Evolutionary conservation across 495 filamentous ascomycete genomes (phyloP), one percentile per base, ranked within the genome.

Genomic region (Tuber melanosporum): DNA sequence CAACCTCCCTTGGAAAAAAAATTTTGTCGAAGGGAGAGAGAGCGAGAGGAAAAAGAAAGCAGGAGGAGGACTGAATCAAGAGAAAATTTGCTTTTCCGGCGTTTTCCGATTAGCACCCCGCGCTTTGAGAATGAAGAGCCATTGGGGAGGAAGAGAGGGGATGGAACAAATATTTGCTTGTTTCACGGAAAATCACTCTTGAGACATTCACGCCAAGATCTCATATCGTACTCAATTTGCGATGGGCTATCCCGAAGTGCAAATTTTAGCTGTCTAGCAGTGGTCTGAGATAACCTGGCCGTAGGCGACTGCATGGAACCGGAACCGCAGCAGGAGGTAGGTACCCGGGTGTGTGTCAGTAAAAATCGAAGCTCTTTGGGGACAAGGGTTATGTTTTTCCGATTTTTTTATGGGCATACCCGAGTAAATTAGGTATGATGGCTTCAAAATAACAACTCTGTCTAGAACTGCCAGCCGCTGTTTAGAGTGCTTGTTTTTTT

Each of bases 111-210:
- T 66, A 12, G 57, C 15, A 36, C 57, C 57, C 57, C 57, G 26
- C 57, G 26, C 14, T 3, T 47, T 47, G 57, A 36, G 17, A 66
- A 36, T 36, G 15, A 26, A 36, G 9, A 66, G 14, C 26, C 0
- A 32, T 36, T 26, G 57, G 26, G 10, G 57, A 26, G 12, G 10
- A 26, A 26, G 22, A 57, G 52, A 22, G 20, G 52, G 52, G 26
- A 32, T 26, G 52, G 52, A 66, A 66, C 57, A 36, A 32, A 32
- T 66, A 66, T 66, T 66, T 66, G 57, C 57, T 66, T 66, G 57
- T 66, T 66, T 66, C 57, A 66, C 26, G 57, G 57, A 66, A 66
- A 66, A 66, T 66, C 57, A 66, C 57, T 62, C 52, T 32, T 15
- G 14, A 62, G 52, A 62, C 52, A 62, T 32, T 62, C 10, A 14